Base-by-base conservation (phyloP, 1,284 basidiomycete species). In the Omphalotus olearius region DNA sequence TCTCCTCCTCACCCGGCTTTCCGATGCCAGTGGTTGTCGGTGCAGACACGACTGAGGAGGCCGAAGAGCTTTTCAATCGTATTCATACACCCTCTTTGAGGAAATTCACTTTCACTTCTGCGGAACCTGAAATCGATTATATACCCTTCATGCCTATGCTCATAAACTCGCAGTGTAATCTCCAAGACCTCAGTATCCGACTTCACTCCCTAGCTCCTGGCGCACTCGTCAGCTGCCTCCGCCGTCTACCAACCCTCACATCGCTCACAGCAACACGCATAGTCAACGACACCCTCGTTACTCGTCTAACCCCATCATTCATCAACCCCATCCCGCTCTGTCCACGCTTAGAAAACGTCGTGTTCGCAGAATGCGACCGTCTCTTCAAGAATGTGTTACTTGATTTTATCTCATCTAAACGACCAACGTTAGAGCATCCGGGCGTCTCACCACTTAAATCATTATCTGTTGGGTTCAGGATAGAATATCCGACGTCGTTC, bases 71-170 rank as follows among this genome's bases (percentile, higher is more conserved):
- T 23, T 44, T 50, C 18, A 14, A 43, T 14, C 25, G 20, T 26
- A 50, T 50, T 25, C 48, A 40, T 10, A 40, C 48, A 7, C 48
- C 48, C 26, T 16, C 35, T 2, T 23, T 50, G 9, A 17, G 30
- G 14, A 33, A 35, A n/a, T 23, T 50, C 17, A 42, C 48, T 20
- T 50, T 50, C 13, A 44, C 43, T 18, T 33, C 48, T n/a, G 20
- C n/a, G 28, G 48, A 35, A 43, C 16, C 40, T 43, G 40, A 18
- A 18, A 23, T 43, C 13, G 40, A 37, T 13, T 50, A 10, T 35
- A 44, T 50, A 13, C 52, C 52, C 13, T 54, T 54, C 43, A 28
- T 40, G 18, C 43, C 37, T 2, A 30, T 54, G 13, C 47, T 54
- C 13, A 36, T 40, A 17, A 36, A 43, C 4, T 49, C 52, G 1